Evolutionary conservation across 2,329 filamentous ascomycete genomes (phyloP).

Genomic region (Colletotrichum euphorbiae): DNA sequence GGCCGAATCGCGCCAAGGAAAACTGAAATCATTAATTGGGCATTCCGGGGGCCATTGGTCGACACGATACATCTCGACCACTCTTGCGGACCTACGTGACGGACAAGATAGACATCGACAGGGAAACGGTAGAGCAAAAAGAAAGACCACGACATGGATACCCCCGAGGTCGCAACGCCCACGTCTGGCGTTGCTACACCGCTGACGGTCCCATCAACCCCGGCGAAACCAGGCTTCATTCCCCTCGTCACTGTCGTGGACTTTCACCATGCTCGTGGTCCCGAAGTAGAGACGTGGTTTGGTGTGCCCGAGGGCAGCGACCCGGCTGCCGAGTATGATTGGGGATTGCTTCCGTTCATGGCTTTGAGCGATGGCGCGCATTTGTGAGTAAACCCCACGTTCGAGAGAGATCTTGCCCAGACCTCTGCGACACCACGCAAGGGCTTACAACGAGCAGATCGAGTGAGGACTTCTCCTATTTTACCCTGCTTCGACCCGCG

Average conservation of each 20-base stretch:
- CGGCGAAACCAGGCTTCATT: conserved; percentile 58
- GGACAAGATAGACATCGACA: neutral
- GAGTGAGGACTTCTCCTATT: conserved; percentile 98
- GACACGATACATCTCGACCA: neutral
- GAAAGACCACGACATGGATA: conserved; percentile 30
- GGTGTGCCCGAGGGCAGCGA: conserved; percentile 79
- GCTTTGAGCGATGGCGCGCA: conserved; percentile 95
- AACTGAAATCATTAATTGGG: conserved; percentile 4
- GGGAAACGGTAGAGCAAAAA: conserved; percentile 5
- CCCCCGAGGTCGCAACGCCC: conserved; percentile 34
- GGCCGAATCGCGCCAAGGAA: conserved; percentile 33
- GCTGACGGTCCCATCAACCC: conserved; percentile 38
- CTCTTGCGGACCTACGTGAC: neutral
- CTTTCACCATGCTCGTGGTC: conserved; percentile 87
- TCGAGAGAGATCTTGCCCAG: too few relatives aligned
- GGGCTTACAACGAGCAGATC: conserved; percentile 62
- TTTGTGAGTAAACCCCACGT: conserved; percentile 68
- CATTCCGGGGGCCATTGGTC: conserved; percentile 1
- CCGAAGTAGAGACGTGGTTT: conserved; percentile 94
- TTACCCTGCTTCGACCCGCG: conserved; percentile 82
- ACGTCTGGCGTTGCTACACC: conserved; percentile 34
- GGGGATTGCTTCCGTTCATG: conserved; percentile 95
- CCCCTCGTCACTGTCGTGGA: conserved; percentile 84
- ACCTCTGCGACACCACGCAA: neutral
- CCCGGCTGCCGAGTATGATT: conserved; percentile 86